These are phyloP conservation scores for Tilletia caries DNA, from an alignment of 1,284 basidiomycete genomes.

Conservation along the genomic window DNA sequence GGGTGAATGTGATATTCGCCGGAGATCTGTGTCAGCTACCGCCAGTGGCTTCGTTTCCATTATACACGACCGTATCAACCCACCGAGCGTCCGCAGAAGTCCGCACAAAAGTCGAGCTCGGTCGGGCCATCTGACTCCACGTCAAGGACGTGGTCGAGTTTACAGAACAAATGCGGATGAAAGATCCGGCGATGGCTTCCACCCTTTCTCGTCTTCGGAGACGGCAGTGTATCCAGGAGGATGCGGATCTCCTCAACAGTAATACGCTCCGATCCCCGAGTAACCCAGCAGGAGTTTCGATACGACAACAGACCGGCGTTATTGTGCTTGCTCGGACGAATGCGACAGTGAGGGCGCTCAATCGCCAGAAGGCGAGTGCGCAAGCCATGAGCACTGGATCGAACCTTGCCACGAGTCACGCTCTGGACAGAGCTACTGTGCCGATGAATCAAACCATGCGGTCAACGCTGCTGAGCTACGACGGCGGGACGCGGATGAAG, in stretches of 20 bases:
- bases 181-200: not conserved
- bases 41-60: not conserved
- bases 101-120: not conserved
- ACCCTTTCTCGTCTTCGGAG: not conserved
- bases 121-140: not conserved
- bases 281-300: too few relatives aligned
- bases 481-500: not conserved
- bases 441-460: too few relatives aligned
- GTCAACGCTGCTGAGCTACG: not conserved
- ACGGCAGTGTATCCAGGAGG: not conserved
- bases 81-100: not conserved
- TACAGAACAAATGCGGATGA: not conserved
- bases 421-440: too few relatives aligned
- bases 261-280: too few relatives aligned
- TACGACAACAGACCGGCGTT: too few relatives aligned
- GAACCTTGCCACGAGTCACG: too few relatives aligned
- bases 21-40: constrained; percentile 3
- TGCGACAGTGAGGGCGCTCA: too few relatives aligned
- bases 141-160: not conserved
- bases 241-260: not conserved
- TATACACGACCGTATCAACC: not conserved
- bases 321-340: too few relatives aligned
- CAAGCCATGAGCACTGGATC: too few relatives aligned
- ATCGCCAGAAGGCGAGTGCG: too few relatives aligned
- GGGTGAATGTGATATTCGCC: not conserved